Percentiles rank a stretch among this genome's conserved stretches.
Evolutionary conservation across 805 yeast genomes (phyloP).

Genomic region (Grigorovia yakushimaensis): DNA sequence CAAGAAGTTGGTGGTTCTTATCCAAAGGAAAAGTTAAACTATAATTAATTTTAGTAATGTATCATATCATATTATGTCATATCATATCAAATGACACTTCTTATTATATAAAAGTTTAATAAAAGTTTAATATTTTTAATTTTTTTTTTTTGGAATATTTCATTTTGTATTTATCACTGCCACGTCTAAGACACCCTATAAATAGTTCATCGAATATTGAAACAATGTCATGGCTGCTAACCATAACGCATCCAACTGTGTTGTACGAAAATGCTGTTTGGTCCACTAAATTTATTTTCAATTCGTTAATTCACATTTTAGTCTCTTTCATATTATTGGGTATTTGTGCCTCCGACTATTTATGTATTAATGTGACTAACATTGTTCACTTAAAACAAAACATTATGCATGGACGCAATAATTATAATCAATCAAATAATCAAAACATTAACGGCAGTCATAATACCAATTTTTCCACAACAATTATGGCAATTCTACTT

Average conservation of each 20-base stretch:
- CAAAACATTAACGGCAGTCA: slow-evolving; percentile 11
- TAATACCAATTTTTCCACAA: background rate
- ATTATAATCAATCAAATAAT: background rate
- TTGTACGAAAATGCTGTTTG: slow-evolving; percentile 16
- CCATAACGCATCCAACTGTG: slow-evolving; percentile 21
- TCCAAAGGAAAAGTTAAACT: slow-evolving; percentile 38
- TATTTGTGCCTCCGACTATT: slow-evolving; percentile 28
- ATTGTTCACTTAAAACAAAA: slow-evolving; percentile 16
- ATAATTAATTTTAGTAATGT: background rate
- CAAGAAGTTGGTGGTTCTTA: slow-evolving; percentile 92
- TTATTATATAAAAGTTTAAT: too few relatives aligned
- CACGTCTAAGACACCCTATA: background rate
- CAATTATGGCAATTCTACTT: slow-evolving; percentile 22
- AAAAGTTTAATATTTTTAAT: too few relatives aligned
- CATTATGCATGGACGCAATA: background rate
- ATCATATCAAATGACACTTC: too few relatives aligned
- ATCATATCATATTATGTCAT: too few relatives aligned
- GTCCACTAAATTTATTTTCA: slow-evolving; percentile 13
- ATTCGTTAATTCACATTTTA: slow-evolving; percentile 20
- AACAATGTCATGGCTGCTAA: slow-evolving; percentile 19
- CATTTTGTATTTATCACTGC: background rate
- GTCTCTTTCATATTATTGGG: slow-evolving; percentile 27
- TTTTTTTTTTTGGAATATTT: too few relatives aligned
- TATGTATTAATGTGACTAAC: slow-evolving; percentile 28
- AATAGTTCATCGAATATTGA: too few relatives aligned